Base-by-base conservation (phyloP, 495 filamentous ascomycete species). In the Neurospora sp. region DNA sequence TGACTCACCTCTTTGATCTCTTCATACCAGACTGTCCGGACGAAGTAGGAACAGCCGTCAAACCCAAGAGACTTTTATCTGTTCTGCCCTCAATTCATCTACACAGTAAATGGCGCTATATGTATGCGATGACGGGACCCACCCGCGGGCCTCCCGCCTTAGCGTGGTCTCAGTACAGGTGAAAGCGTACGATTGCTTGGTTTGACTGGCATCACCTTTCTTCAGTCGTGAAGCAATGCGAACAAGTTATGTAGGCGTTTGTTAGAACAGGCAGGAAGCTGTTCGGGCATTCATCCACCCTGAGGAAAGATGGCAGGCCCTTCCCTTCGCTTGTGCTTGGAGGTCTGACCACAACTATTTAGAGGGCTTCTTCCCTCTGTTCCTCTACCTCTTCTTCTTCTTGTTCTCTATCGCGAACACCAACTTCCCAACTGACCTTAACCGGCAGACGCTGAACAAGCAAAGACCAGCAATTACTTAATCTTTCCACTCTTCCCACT, bases 401-500 rank as follows among this genome's bases (percentile, higher is more conserved):
- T 39, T 40, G 20, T 41, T 70, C 38, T 54, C 37, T 70, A 46
- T 20, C 37, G 27, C 12, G 46, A 41, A 72, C 40, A 37, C 31
- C 40, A 37, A 48, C 59, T 37, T 20, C 35, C 23, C 23, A 44
- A 72, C 54, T 38, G 38, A 18, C 5, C 39, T 39, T 44, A 27
- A 71, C 31, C 5, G 20, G 46, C 27, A 48, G 11, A 20, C 16
- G 16, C 18, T 11, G 27, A 20, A 39, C 40, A 23, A 8, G 23
- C 70, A 16, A 20, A 41, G 23, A 18, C 23, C 39, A 37, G 20
- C 44, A 38, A 16, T 18, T 5, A 39, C 9, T 42, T 3, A 18
- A 14, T 16, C 38, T 70, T 71, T 23, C 39, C 71, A 23, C 35
- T 23, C 44, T 39, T 69, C 70, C 40, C 62, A 74, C 76, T 79